Base-by-base conservation (phyloP, 352 stramenopile species). In the Blastocystis hominis region DNA sequence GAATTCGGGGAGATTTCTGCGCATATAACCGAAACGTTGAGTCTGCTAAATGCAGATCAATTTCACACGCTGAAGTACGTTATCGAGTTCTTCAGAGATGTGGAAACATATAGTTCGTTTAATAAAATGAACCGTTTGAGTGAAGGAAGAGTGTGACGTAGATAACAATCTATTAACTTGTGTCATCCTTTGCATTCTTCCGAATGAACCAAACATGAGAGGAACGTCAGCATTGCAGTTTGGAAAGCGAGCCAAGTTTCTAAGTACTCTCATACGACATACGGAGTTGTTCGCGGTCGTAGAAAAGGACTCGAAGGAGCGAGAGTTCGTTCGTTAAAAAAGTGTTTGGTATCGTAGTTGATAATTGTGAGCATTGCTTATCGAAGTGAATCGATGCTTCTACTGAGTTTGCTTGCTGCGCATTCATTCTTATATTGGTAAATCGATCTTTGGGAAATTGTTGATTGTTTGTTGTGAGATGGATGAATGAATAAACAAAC, bases 241-340 rank as follows among this genome's bases (percentile, higher is more conserved):
- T 70, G 62, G 62, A 36, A 70, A 10, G 62, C 10, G 62, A 70
- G 46, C 62, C 9, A 70, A 70, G 62, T 70, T 70, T 70, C 62
- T 70, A 30, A 30, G 24, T 30, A 30, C 24, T 30, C 24, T 30
- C 24, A 30, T 30, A 30, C 24, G 24, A 30, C 24, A 30, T 30
- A 30, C 24, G 24, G 24, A 30, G 24, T 30, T 30, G 24, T 30
- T 30, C 24, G 24, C 24, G 24, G 24, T 30, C 24, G 24, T 30
- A 30, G 24, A 30, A 30, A 30, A 30, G 24, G 24, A 30, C 24
- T 30, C 24, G 24, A 30, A 30, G 24, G 24, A 30, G 24, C 24
- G 24, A 30, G 24, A 30, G 24, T 30, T 30, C 24, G 24, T 30
- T 30, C 24, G 24, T 30, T 30, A 30, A 30, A 30, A 30, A 30